Base-by-base conservation (phyloP, 2,329 filamentous ascomycete species). In the Podosphaera xanthii region DNA sequence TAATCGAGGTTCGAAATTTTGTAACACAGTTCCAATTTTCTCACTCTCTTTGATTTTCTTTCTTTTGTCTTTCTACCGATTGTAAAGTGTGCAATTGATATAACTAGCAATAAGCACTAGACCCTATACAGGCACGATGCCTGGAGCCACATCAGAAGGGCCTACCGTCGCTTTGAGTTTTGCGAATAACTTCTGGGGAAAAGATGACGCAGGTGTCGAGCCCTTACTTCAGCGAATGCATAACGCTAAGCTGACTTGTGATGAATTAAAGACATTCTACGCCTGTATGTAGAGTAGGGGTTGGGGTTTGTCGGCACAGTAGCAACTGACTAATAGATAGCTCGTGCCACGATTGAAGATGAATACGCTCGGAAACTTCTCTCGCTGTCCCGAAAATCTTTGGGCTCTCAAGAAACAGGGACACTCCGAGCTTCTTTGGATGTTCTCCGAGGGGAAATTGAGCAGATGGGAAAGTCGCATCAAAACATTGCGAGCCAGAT, bases 121-220 rank as follows among this genome's bases (percentile, higher is more conserved):
- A 22, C 22, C 22, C 1, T 22, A 22, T 1, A 22, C 22, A 22
- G 22, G 22, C 22, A 22, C 22, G 22, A 68, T 68, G 68, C 66
- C 67, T 54, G 67, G 63, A 61, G 66, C 67, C 58, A 63, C 67
- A 58, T 67, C 64, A 44, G 68, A 70, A 60, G 66, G 66, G 40
- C 69, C 69, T n/a, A 65, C 69, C 48, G 69, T 71, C 36, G 62
- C 69, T 38, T 62, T 72, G 62, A 72, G 70, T 63, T 72, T 98
- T 75, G 91, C 92, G 68, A 98, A 98, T 75, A 98, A 98, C 71
- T 98, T 98, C 72, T 98, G 92, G 92, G 92, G 92, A 63, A 97
- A 94, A 76, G 91, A 97, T 71, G 92, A 98, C 76, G 92, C 91
- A 58, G 94, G 92, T 70, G 90, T 98, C 68, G 78, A 78, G 53